Percentiles rank a stretch among this genome's conserved stretches.
Conservation (phyloP, 2,329 filamentous ascomycete genomes). For the Diaporthe sp. region DNA sequence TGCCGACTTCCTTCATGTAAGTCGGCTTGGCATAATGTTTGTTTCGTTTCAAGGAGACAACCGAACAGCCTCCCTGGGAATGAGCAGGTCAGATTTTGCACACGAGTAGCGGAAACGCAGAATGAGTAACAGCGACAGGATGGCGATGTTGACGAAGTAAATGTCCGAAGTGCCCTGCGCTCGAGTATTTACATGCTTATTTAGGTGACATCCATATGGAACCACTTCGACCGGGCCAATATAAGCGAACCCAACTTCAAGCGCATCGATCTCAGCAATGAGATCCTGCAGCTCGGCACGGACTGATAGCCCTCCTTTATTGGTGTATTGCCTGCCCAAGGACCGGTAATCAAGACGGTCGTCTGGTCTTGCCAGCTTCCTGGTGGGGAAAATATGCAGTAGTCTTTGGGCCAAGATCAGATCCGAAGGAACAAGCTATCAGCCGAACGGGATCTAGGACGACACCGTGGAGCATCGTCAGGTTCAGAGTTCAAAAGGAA, state of each 20-base stretch:
- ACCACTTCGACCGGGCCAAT: background rate
- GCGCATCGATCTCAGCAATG: background rate
- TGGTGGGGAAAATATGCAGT: constrained; percentile 4
- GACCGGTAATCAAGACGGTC: background rate
- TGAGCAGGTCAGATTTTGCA: background rate
- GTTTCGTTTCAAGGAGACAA: constrained; percentile 16
- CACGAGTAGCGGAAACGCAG: background rate
- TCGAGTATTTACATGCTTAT: background rate
- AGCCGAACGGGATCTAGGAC: background rate
- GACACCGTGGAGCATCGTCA: background rate
- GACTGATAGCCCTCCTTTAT: background rate
- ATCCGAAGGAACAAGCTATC: constrained; percentile 6
- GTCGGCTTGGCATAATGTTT: constrained; percentile 23
- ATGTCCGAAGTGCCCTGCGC: background rate
- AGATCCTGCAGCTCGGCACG: background rate
- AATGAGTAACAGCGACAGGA: background rate
- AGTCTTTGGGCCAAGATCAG: background rate
- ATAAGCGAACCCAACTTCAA: background rate
- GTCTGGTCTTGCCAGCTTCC: background rate
- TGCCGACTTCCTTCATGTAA: constrained; percentile 5
- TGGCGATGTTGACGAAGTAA: background rate
- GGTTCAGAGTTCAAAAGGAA: background rate
- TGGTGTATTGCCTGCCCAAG: background rate
- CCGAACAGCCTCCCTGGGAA: background rate
- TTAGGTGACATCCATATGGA: background rate